Base-by-base conservation (phyloP, 495 filamentous ascomycete genomes). In the Sordaria brevicollis region DNA sequence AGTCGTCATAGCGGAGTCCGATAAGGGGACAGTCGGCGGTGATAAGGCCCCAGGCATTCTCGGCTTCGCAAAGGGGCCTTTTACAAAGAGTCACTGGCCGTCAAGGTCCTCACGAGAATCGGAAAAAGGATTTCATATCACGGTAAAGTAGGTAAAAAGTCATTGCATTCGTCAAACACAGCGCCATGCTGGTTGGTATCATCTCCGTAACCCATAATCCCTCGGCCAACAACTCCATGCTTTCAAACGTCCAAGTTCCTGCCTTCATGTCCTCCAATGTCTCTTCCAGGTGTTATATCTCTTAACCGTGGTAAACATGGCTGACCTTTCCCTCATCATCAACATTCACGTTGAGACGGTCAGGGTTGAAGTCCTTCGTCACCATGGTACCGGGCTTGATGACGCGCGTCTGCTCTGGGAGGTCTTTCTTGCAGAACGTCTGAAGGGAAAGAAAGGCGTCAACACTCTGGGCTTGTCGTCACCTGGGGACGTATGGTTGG, bases 381-480 rank as follows among this genome's bases (percentile, higher is more conserved):
- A 84, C 82, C 81, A 89, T 85, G 62, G 79, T 75, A 62, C 86
- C 89, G 0, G 89, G 90, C 77, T 87, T 80, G 70, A 93, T 80
- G 65, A 95, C 83, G 37, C 92, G 89, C 71, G 88, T 86, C 67
- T 85, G 74, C 70, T 90, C 72, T 0, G 92, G 92, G 15, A 95
- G 84, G 38, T 94, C 91, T 39, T 82, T 83, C 78, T 89, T 93
- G 69, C 91, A 89, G 74, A 94, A 95, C 7, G 84, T 88, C 92
- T 93, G 72, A 35, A n/a, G n/a, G 17, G 41, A 17, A 19, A 29
- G 21, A 38, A 10, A 21, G 29, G 4, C 8, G 15, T 68, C 37
- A 71, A 75, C 39, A 70, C 57, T 69, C 68, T 69, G 39, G 17
- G 71, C 15, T 35, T 68, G 21, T 34, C 65, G 31, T 67, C 37